phyloP scores from a whole-genome alignment of 169 alveolate genomes.

The Pseudocohnilembus persalinus region DNA sequence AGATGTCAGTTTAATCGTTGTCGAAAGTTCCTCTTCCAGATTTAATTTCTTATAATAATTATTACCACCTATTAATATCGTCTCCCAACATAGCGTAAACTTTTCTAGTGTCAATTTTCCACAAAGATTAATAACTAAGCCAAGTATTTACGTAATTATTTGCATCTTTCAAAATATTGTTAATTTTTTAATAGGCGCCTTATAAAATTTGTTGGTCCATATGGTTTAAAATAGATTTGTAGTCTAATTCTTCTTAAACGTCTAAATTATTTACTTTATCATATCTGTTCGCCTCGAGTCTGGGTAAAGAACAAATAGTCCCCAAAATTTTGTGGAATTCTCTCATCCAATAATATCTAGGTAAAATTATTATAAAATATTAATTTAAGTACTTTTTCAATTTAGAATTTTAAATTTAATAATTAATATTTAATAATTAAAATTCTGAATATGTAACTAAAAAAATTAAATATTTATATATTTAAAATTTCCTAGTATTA shows the following conservation, averaged over 20 bases:
- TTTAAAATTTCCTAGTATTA: too few species aligned
- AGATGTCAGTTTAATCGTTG: conserved; percentile 87
- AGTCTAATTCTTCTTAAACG: conserved; percentile 31
- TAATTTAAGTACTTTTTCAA: too few species aligned
- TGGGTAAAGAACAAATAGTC: conserved; percentile 53
- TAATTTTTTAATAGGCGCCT: conserved; percentile 72
- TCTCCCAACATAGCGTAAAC: conserved; percentile 89
- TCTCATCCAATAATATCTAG: conserved; percentile 83
- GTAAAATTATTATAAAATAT: too few species aligned
- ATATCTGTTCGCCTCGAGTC: conserved; percentile 66
- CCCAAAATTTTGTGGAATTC: conserved; percentile 68
- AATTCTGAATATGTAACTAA: too few species aligned
- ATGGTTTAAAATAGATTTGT: conserved; percentile 38
- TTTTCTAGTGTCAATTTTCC: conserved; percentile 92
- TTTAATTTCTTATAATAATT: conserved; percentile 91
- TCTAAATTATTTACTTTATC: conserved; percentile 27
- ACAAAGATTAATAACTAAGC: conserved; percentile 94
- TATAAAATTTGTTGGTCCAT: conserved; percentile 53
- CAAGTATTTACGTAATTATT: conserved; percentile 92
- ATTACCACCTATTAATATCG: conserved; percentile 94
- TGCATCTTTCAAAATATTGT: conserved; percentile 60
- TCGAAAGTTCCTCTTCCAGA: conserved; percentile 91
- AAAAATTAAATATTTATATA: too few species aligned
- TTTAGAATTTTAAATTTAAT: too few species aligned
- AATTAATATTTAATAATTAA: too few species aligned